phyloP scores from a whole-genome alignment of 78 protist genomes.

The Cavenderia fasciculata region DNA sequence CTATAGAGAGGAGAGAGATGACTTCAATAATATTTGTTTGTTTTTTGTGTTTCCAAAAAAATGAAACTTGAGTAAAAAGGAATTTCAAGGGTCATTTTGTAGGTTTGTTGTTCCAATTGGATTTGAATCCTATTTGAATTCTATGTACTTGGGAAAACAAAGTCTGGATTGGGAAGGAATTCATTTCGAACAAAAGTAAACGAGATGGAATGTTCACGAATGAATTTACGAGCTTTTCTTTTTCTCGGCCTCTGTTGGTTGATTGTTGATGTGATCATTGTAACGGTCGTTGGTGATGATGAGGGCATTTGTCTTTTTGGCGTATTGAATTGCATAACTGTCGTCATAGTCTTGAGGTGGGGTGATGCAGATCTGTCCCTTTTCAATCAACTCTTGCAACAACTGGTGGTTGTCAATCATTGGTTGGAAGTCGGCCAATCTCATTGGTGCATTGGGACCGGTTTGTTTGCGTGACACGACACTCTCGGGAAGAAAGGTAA shows the following conservation, averaged over 20 bases:
- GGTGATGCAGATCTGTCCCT: constrained; percentile 58
- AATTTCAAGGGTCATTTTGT: too few species aligned
- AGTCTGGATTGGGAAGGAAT: constrained; percentile 78
- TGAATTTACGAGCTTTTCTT: constrained; percentile 53
- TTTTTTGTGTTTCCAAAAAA: too few species aligned
- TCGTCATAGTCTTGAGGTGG: constrained; percentile 89
- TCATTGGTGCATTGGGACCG: constrained; percentile 33
- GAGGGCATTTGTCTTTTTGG: constrained; percentile 56
- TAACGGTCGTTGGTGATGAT: constrained; percentile 82
- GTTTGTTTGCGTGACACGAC: constrained; percentile 2
- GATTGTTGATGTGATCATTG: constrained; percentile 77
- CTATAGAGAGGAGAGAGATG: too few species aligned
- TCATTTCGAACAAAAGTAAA: constrained; percentile 81
- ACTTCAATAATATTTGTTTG: too few species aligned
- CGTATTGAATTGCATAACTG: constrained; percentile 72
- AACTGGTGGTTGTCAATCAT: constrained; percentile 20
- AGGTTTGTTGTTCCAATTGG: too few species aligned
- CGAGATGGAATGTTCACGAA: constrained; percentile 72
- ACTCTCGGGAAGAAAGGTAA: constrained; percentile 75
- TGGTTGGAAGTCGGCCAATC: constrained; percentile 32
- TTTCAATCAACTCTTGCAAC: constrained; percentile 33
- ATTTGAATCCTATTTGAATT: too few species aligned
- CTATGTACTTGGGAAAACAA: constrained; percentile 28
- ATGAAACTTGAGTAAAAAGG: too few species aligned
- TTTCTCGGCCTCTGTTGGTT: constrained; percentile 3